Conservation (phyloP, 2,329 filamentous ascomycete genomes). For the Teratosphaeriaceae sp. region DNA sequence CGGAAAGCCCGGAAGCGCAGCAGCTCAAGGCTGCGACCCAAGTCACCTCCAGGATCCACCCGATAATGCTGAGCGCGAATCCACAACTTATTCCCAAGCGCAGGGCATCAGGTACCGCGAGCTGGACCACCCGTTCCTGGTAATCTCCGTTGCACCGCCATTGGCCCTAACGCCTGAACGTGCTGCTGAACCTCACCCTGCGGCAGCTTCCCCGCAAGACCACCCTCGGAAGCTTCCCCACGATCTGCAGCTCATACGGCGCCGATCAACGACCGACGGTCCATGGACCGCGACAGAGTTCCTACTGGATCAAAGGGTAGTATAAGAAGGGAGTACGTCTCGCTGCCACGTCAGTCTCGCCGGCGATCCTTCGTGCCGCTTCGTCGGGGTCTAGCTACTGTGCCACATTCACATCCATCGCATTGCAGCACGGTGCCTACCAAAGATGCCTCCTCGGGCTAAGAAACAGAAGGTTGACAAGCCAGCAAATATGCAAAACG, state of each 20-base stretch:
- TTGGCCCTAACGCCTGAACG: no score
- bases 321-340: no score
- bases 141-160: not conserved
- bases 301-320: no score
- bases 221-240: not conserved
- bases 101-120: not conserved
- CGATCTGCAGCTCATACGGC: not conserved
- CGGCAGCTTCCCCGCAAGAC: slow-evolving; percentile 1
- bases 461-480: slow-evolving; percentile 12
- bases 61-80: no score
- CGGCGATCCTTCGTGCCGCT: no score
- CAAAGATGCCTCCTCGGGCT: slow-evolving; percentile 6
- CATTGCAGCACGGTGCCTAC: no score
- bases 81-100: slow-evolving; percentile 2
- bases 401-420: no score
- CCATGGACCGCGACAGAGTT: not conserved
- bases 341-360: no score
- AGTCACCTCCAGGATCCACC: not conserved
- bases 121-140: not conserved
- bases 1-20: not conserved
- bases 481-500: slow-evolving; percentile 9
- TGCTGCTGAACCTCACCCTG: not conserved
- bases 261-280: no score
- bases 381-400: no score
- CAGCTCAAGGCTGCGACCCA: not conserved